Base-by-base conservation (phyloP, 2,329 filamentous ascomycete species). In the Aspergillus sp. region DNA sequence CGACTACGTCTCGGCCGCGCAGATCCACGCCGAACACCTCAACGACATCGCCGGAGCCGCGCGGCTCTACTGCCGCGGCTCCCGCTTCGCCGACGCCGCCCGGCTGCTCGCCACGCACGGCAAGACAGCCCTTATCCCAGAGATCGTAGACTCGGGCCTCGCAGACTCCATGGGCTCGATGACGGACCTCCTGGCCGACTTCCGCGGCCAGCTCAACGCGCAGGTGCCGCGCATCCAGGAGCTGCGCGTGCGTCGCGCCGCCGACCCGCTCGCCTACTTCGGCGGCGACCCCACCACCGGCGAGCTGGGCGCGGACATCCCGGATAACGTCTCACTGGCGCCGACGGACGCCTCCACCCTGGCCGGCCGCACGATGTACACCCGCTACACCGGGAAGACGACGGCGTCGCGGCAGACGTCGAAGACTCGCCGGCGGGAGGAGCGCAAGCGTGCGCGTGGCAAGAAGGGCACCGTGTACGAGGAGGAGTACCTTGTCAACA, bases 381-480 rank as follows among this genome's bases (percentile, higher is more conserved):
- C 93, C 4, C 80, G 91, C 17, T 97, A 97, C 74, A 96, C 91
- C 2, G 63, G 64, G 16, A 62, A 58, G 38, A 66, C 56, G 54
- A 68, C 51, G 57, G 89, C 17, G 80, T 85, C 2, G 46, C 82
- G 91, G 11, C 88, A 88, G 53, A 96, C 91, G 38, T 88, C 85
- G 66, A 96, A 94, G 78, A 97, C 96, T 67, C 85, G 91, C 48
- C 81, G 88, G 20, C 82, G 91, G 17, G 94, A 99, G 72, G 94
- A 99, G 78, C 86, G 96, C 71, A 99, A 99, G 81, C 85, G 93
- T 14, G 94, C 94, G 0, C 80, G 91, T 6, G 94, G 94, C 20
- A 93, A 96, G 71, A 97, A 97, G 78, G 94, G 94, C 10, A 96
- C 90, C 14, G 89, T 99, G 4, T 99, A 99, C 71, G 94, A 99